Evolutionary conservation across 129 eudicot genomes (phyloP).

Genomic region (Heracleum sosnowskyi): DNA sequence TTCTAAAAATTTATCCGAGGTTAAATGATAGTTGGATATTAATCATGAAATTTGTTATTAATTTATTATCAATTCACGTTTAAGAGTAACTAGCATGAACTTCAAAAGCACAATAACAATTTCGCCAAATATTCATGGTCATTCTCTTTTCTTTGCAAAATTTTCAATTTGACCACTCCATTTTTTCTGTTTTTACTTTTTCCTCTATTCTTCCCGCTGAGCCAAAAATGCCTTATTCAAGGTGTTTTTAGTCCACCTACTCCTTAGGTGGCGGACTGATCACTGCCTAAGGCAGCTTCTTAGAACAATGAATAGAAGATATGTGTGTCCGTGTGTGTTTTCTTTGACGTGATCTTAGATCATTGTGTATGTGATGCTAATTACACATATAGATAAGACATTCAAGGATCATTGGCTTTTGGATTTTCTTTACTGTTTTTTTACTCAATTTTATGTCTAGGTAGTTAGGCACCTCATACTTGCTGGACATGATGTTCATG

Average conservation of each 20-base stretch:
- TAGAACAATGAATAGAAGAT: background rate
- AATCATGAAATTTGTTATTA: background rate
- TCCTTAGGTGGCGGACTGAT: background rate
- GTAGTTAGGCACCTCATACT: conserved; percentile 89
- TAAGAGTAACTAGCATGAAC: background rate
- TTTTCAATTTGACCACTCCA: background rate
- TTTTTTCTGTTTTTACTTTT: background rate
- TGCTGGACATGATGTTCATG: conserved; percentile 99
- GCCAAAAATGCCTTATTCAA: background rate
- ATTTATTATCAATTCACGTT: background rate
- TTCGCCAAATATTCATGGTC: background rate
- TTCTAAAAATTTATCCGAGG: background rate
- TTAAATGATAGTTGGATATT: background rate
- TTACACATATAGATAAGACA: background rate
- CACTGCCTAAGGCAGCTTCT: background rate
- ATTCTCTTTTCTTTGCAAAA: background rate
- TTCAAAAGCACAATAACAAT: background rate
- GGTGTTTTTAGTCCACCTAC: background rate
- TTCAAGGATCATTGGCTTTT: background rate
- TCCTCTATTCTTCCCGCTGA: background rate
- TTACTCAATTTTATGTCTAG: conserved; percentile 25
- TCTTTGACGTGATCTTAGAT: background rate
- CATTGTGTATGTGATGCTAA: background rate
- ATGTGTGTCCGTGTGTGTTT: background rate
- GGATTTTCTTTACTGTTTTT: background rate